phyloP scores from a whole-genome alignment of 2,329 filamentous ascomycete species.

The Diaporthe capsici region DNA sequence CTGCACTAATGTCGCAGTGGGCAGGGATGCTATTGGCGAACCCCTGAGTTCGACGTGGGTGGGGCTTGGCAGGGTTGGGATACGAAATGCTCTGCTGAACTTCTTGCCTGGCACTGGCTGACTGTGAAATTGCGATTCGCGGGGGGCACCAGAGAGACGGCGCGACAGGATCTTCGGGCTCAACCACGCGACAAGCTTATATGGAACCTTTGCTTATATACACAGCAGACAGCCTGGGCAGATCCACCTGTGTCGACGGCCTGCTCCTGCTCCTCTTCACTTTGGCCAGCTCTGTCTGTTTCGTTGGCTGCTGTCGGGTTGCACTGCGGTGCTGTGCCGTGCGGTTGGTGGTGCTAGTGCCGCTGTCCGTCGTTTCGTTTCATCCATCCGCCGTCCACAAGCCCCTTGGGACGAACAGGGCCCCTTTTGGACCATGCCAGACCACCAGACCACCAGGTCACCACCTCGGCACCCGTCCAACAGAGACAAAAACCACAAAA shows the following conservation, averaged over 20 bases:
- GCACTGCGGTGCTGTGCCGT: neutral
- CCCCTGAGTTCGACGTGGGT: slow-evolving; percentile 20
- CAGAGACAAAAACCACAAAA: neutral
- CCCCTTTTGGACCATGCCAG: neutral
- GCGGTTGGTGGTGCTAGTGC: neutral
- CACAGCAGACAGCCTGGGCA: neutral
- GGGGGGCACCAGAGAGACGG: slow-evolving; percentile 20
- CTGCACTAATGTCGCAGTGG: slow-evolving; percentile 8
- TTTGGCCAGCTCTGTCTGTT: neutral
- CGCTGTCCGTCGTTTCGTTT: slow-evolving; percentile 16
- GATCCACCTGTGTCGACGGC: neutral
- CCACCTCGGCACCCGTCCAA: slow-evolving; percentile 1
- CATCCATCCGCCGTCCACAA: slow-evolving; percentile 1
- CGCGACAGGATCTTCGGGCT: slow-evolving; percentile 12
- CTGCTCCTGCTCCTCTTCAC: neutral
- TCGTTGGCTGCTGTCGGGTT: slow-evolving; percentile 3
- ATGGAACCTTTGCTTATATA: slow-evolving; percentile 22
- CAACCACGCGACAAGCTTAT: slow-evolving; percentile 21
- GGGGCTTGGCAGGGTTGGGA: slow-evolving; percentile 28
- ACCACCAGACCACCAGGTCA: slow-evolving; percentile 14
- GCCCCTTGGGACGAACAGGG: neutral
- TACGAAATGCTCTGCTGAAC: slow-evolving; percentile 20
- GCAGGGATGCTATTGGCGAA: slow-evolving; percentile 28
- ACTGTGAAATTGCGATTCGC: slow-evolving; percentile 29
- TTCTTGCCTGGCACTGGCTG: slow-evolving; percentile 30